Percentiles rank a stretch among this genome's conserved stretches.
Conservation (phyloP, 495 filamentous ascomycete genomes). For the Trypethelium eluteriae region DNA sequence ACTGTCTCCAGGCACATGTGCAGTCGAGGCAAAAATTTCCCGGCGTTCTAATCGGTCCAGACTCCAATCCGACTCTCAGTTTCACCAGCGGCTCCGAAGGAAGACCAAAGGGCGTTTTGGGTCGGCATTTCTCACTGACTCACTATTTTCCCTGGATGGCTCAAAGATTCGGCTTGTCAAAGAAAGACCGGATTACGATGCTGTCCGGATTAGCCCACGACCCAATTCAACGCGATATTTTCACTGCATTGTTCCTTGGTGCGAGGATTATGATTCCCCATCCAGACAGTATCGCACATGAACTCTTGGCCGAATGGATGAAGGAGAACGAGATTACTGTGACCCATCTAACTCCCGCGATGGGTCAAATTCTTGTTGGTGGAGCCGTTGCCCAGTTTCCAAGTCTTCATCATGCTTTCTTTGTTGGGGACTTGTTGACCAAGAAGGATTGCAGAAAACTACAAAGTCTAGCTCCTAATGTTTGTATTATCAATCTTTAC, state of each 20-base stretch:
- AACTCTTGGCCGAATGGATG: slow-evolving; percentile 90
- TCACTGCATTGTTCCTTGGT: slow-evolving; percentile 85
- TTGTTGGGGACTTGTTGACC: slow-evolving; percentile 86
- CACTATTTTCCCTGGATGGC: slow-evolving; percentile 92
- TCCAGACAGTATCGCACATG: slow-evolving; percentile 79
- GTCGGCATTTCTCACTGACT: slow-evolving; percentile 78
- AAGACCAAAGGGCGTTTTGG: slow-evolving; percentile 74
- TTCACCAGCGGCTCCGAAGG: slow-evolving; percentile 85
- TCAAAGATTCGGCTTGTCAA: slow-evolving; percentile 63
- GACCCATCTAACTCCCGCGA: slow-evolving; percentile 87
- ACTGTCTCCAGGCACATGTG: slow-evolving; percentile 40
- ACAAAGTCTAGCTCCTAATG: slow-evolving; percentile 69
- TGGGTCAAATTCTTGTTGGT: slow-evolving; percentile 90
- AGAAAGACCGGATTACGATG: slow-evolving; percentile 75
- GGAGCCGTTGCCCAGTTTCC: slow-evolving; percentile 50
- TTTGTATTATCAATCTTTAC: slow-evolving; percentile 82
- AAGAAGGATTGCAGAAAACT: slow-evolving; percentile 78
- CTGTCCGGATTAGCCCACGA: slow-evolving; percentile 79
- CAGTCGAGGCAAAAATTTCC: slow-evolving; percentile 47
- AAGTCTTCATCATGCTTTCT: slow-evolving; percentile 72
- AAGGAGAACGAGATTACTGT: slow-evolving; percentile 66
- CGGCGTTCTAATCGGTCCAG: slow-evolving; percentile 78
- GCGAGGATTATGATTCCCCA: slow-evolving; percentile 75
- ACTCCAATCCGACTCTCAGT: slow-evolving; percentile 71
- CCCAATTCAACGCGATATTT: slow-evolving; percentile 87